Conservation (phyloP, 805 yeast genomes). For the Saturnispora ahearnii region DNA sequence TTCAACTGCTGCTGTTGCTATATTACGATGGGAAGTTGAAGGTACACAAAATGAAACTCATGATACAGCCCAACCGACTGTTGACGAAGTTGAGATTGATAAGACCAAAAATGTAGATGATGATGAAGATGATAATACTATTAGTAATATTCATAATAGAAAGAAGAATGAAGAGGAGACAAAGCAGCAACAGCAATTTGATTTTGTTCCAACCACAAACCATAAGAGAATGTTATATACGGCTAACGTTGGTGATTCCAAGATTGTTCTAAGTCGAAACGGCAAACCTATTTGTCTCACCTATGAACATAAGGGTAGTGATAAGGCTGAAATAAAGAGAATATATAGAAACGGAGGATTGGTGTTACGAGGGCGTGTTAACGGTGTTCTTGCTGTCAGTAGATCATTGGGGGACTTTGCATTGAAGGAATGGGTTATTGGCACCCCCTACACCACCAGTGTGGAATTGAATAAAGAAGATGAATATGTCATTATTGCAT, state of each 20-base stretch:
- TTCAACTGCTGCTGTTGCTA: conserved; percentile 91
- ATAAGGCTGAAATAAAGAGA: conserved; percentile 64
- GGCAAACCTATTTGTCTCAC: conserved; percentile 72
- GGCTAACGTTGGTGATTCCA: conserved; percentile 91
- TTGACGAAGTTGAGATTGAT: background rate
- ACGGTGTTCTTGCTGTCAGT: conserved; percentile 92
- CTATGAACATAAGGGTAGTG: conserved; percentile 92
- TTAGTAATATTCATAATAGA: no score
- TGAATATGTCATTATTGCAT: conserved; percentile 79
- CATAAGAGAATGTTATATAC: conserved; percentile 77
- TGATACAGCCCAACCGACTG: background rate
- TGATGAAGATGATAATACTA: no score
- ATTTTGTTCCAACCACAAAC: conserved; percentile 36
- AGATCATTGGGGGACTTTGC: conserved; percentile 90
- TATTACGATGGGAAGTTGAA: conserved; percentile 69
- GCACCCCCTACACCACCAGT: conserved; percentile 86
- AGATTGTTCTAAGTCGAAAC: conserved; percentile 69
- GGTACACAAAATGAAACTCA: conserved; percentile 8
- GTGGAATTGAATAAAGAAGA: conserved; percentile 62
- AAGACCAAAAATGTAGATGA: background rate
- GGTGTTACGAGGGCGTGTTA: conserved; percentile 82
- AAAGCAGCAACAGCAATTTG: conserved; percentile 16
- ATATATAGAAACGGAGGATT: conserved; percentile 77
- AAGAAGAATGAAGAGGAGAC: background rate
- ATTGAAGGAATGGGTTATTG: conserved; percentile 81